Evolutionary conservation across 495 filamentous ascomycete species (phyloP), one percentile per base, ranked within the genome.

Genomic region (Penicillium arizonense): DNA sequence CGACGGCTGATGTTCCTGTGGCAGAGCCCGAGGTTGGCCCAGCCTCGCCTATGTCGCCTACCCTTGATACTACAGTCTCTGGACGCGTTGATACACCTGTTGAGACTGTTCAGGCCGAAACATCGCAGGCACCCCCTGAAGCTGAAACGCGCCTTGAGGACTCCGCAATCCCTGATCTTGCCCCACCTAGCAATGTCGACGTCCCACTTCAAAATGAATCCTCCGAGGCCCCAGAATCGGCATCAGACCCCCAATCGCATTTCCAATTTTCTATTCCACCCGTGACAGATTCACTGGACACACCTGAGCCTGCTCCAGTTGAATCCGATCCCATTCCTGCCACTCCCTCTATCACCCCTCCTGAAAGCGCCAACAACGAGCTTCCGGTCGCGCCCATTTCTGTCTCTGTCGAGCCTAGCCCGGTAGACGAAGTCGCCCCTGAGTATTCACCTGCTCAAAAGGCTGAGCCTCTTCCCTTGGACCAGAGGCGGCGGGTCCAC

Each of bases 401-500:
- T n/a, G 50, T 57, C 26, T 53, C 63, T 9, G 40, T 59, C 46
- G 53, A 57, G 12, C 52, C 48, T 48, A 47, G 50, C 26, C 48
- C 47, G 23, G 12, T 37, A n/a, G 53, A 55, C 34, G 61, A 69
- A 32, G 24, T 36, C 24, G 43, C 54, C 32, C 51, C 62, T 56
- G 62, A 71, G 47, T 38, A 47, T 37, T 35, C 61, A n/a, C 52
- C 44, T 28, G 34, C 47, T 35, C 44, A 57, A 18, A 63, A 61
- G 50, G 11, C 55, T 23, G 53, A 58, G 23, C 38, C 43, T 16
- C 45, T 48, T 21, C 51, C 63, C 12, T 61, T 70, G 46, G 73
- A 73, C 47, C 72, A 77, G 20, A 81, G 77, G 58, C 74, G 76
- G 38, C 79, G 69, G 63, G 64, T 66, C 47, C 56, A 69, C 50